Base-by-base conservation (phyloP, 2,329 filamentous ascomycete species). In the Coniochaeta hoffmannii region DNA sequence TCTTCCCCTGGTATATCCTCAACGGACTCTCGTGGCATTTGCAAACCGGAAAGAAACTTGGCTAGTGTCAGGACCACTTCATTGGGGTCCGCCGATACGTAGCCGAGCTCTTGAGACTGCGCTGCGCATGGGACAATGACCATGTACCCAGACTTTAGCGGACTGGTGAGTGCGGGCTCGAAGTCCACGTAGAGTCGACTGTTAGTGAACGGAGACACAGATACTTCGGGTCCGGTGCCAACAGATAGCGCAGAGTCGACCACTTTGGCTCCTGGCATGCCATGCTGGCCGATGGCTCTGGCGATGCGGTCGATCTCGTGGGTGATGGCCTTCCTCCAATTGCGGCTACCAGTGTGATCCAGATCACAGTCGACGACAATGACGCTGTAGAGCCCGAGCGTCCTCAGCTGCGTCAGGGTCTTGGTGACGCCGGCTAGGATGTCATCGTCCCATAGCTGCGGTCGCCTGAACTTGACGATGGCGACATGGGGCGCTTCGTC, bases 401-500 rank as follows among this genome's bases (percentile, higher is more conserved):
- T 85, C 36, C 85, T 83, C 52, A 99, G 82, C 68, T 96, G 93
- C 30, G 86, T 86, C 38, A 99, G 72, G 0, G 94, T 97, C 67
- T 87, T 85, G 5, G 87, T 90, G 56, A 97, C 83, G 1, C 90
- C 92, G 49, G 80, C 72, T 11, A 97, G 68, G 0, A 83, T 88
- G 1, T 75, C 71, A 57, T 91, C 81, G 63, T 89, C 80, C 50
- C 95, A 78, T 1, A 77, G 71, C 63, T 95, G 86, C 0, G 90
- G 87, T 44, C 82, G 80, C 54, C 88, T 83, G 55, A 99, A 77
- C 71, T 96, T 96, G 61, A 97, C 85, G 56, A 99, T 74, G 15
- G 94, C 92, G 56, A 96, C 78, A 69, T 96, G 89, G 17, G 89
- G 69, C 32, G 63, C 58, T 53, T 63, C 61, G 73, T 76, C 61